Conservation (phyloP, 768 basidiomycete genomes). For the Daedaleopsis nitida region DNA sequence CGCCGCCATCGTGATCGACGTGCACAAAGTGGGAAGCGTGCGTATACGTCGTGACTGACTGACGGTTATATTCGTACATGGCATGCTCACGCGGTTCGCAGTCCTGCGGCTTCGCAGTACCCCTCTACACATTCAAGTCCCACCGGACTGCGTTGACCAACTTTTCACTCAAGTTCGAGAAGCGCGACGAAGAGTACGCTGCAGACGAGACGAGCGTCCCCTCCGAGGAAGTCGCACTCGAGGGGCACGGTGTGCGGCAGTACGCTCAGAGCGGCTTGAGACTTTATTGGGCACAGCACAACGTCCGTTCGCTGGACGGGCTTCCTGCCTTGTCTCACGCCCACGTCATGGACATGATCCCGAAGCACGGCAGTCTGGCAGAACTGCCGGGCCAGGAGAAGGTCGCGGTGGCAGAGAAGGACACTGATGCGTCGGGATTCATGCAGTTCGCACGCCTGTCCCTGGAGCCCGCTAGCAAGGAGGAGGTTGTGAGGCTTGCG, state of each 20-base stretch:
- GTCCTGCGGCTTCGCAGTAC: slow-evolving; percentile 71
- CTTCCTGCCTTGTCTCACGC: slow-evolving; percentile 49
- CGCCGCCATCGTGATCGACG: slow-evolving; percentile 59
- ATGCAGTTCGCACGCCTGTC: not conserved
- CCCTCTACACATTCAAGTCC: slow-evolving; percentile 56
- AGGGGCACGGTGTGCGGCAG: too few species aligned
- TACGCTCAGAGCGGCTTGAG: slow-evolving; percentile 47
- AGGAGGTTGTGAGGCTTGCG: slow-evolving; percentile 14
- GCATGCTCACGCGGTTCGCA: slow-evolving; percentile 28
- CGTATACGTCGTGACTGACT: slow-evolving; percentile 23
- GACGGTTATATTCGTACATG: not conserved
- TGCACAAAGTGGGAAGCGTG: slow-evolving; percentile 56
- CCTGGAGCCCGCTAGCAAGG: not conserved
- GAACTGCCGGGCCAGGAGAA: too few species aligned
- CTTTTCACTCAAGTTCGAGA: slow-evolving; percentile 22
- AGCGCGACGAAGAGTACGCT: slow-evolving; percentile 25
- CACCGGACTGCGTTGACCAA: slow-evolving; percentile 56
- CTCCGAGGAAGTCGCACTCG: slow-evolving; percentile 16
- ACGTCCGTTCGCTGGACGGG: slow-evolving; percentile 58
- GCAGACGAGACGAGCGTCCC: slow-evolving; percentile 47
- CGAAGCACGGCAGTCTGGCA: not conserved
- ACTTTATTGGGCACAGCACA: slow-evolving; percentile 56
- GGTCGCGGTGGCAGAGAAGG: slow-evolving; percentile 14
- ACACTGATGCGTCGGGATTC: slow-evolving; percentile 10
- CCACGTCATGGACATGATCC: slow-evolving; percentile 17